Conservation (phyloP, 1,284 basidiomycete genomes). For the Pterula multifida region DNA sequence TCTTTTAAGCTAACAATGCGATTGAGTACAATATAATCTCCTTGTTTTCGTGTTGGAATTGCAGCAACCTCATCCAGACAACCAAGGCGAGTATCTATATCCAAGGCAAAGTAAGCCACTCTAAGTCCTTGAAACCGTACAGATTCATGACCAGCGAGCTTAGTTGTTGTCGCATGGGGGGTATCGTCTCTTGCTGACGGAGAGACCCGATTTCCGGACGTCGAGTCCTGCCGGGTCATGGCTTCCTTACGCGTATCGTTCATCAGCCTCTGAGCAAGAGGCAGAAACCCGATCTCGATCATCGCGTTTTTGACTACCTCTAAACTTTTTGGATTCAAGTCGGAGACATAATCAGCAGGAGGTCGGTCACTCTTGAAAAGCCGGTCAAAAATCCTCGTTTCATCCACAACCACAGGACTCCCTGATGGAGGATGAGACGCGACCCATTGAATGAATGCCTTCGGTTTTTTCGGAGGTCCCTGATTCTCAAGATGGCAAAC, state of each 20-base stretch:
- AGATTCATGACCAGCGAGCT: slow-evolving; percentile 86
- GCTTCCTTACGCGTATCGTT: slow-evolving; percentile 54
- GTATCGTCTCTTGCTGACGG: slow-evolving; percentile 33
- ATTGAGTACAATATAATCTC: slow-evolving; percentile 81
- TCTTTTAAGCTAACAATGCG: slow-evolving; percentile 94
- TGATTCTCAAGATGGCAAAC: slow-evolving; percentile 70
- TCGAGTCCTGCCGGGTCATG: slow-evolving; percentile 54
- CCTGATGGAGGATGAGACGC: slow-evolving; percentile 71
- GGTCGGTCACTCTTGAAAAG: slow-evolving; percentile 95
- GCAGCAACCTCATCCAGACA: slow-evolving; percentile 45
- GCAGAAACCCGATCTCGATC: slow-evolving; percentile 86
- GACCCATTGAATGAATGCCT: slow-evolving; percentile 98
- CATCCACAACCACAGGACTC: slow-evolving; percentile 77
- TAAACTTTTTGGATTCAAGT: slow-evolving; percentile 73
- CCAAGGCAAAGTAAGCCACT: slow-evolving; percentile 91
- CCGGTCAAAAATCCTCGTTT: slow-evolving; percentile 87
- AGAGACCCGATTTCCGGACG: slow-evolving; percentile 27
- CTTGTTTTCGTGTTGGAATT: slow-evolving; percentile 40
- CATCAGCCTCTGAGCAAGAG: slow-evolving; percentile 64
- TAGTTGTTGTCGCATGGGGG: slow-evolving; percentile 64
- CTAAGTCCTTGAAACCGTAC: slow-evolving; percentile 96
- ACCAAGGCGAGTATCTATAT: slow-evolving; percentile 68
- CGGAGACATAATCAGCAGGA: slow-evolving; percentile 64
- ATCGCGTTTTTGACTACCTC: slow-evolving; percentile 74
- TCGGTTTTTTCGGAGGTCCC: slow-evolving; percentile 67